phyloP scores from a whole-genome alignment of 306 rosid genomes.

The Prunus mongolica region DNA sequence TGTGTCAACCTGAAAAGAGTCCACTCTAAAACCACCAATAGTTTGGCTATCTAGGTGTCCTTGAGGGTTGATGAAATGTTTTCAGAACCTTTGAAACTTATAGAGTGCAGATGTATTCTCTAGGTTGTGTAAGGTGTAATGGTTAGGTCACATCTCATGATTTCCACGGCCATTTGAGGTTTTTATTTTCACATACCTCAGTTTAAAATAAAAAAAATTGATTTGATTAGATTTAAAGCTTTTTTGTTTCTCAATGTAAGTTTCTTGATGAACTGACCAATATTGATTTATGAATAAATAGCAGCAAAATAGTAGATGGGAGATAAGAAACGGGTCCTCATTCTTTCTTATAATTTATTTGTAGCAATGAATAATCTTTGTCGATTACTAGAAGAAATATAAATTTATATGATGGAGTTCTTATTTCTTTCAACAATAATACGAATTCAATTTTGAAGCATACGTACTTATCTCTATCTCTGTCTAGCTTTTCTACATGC shows the following conservation, averaged over 20 bases:
- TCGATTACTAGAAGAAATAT: neutral
- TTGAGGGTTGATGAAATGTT: neutral
- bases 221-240: neutral
- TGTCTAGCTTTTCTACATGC: neutral
- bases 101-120: neutral
- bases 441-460: neutral
- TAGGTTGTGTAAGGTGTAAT: neutral
- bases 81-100: neutral
- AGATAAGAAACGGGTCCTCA: neutral
- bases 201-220: neutral
- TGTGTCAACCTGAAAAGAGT: neutral
- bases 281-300: neutral
- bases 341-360: neutral
- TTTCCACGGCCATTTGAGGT: neutral
- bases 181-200: neutral
- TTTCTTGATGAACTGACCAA: neutral
- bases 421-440: neutral
- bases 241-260: neutral
- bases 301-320: neutral
- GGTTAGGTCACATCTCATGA: neutral
- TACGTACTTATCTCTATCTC: neutral
- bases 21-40: neutral
- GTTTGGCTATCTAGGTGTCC: neutral
- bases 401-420: neutral
- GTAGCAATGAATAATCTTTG: neutral